Conservation (phyloP, 345 rosid genomes). For the Cardamine occulta region DNA sequence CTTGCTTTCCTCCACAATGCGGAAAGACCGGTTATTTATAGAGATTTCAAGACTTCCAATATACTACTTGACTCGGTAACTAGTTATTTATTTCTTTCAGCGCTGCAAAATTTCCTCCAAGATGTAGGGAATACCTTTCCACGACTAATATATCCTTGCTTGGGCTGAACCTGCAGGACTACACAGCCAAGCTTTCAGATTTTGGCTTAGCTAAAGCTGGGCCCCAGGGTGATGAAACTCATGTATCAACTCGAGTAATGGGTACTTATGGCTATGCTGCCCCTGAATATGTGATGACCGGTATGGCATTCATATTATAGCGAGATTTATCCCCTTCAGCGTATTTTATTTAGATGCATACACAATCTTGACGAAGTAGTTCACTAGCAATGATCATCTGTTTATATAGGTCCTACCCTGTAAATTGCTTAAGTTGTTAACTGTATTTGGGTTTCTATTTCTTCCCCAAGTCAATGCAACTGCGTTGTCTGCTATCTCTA, state of each 20-base stretch:
- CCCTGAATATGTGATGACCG: constrained; percentile 96
- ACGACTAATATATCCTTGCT: constrained; percentile 24
- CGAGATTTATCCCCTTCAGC: too few species aligned
- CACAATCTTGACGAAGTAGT: neutral
- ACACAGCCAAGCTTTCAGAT: constrained; percentile 94
- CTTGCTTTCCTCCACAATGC: constrained; percentile 97
- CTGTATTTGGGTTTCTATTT: neutral
- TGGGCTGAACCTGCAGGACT: constrained; percentile 63
- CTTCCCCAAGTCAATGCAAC: constrained; percentile 7
- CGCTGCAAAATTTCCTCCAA: constrained; percentile 5
- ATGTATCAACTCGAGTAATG: constrained; percentile 96
- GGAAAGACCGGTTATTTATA: constrained; percentile 91
- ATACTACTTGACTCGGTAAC: constrained; percentile 91
- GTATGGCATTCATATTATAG: constrained; percentile 49
- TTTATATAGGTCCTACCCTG: constrained; percentile 1
- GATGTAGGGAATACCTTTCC: constrained; percentile 11
- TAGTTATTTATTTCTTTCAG: constrained; percentile 22
- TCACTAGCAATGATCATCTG: constrained; percentile 15
- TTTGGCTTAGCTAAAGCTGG: constrained; percentile 99
- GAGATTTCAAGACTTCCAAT: constrained; percentile 97
- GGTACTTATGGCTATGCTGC: constrained; percentile 99
- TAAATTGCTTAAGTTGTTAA: constrained; percentile 15
- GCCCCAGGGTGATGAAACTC: constrained; percentile 97
- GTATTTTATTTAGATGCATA: too few species aligned
- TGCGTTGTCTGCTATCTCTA: constrained; percentile 7